Base-by-base conservation (phyloP, 73 alveolate genomes). In the Symbiodinium natans region DNA sequence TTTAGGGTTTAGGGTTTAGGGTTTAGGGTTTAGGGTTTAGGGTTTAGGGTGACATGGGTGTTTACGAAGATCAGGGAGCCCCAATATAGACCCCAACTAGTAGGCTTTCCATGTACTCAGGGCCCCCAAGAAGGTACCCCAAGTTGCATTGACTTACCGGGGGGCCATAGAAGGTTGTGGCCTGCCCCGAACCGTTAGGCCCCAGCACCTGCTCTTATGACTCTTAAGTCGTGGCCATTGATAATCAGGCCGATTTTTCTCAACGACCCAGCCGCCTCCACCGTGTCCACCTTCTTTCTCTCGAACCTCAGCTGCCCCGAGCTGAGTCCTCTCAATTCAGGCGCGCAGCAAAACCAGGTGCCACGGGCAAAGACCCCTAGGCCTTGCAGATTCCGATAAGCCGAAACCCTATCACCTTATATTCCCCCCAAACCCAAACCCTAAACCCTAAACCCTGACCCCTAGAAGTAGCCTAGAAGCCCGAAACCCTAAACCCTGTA, bases 251-350 rank as follows among this genome's bases (percentile, higher is more conserved):
- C 38, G 80, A 4, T 19, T 63, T 11, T 34, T 19, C 80, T 4
- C 80, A 6, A 6, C 13, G 25, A 19, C 38, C 25, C 9, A 9
- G 34, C 11, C 36, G 88, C 97, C 97, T 90, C 97, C 27, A 90
- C 39, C 25, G 89, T 90, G 88, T 90, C 97, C 31, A 90, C 97
- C 52, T 90, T 90, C 56, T 41, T 90, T 89, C 80, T 73, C 39
- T 90, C 97, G 43, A 90, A 90, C 97, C 97, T 90, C 36, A 74
- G 41, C 36, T 21, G 4, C 36, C 27, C 36, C 33, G 77, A 3
- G 4, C 33, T 59, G 77, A 6, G 34, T 4, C 77, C 29, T 21
- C 77, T 59, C 36, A 13, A 21, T 59, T 13, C 77, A 13, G 33
- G 36, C 34, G 29, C 27, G 15, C 29, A 6, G 15, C 77, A 8